A percentile compares a stretch with the other conserved stretches of the same genome.
Evolutionary conservation across 2,329 filamentous ascomycete species (phyloP).

Genomic region (Stachybotrys echinatus): DNA sequence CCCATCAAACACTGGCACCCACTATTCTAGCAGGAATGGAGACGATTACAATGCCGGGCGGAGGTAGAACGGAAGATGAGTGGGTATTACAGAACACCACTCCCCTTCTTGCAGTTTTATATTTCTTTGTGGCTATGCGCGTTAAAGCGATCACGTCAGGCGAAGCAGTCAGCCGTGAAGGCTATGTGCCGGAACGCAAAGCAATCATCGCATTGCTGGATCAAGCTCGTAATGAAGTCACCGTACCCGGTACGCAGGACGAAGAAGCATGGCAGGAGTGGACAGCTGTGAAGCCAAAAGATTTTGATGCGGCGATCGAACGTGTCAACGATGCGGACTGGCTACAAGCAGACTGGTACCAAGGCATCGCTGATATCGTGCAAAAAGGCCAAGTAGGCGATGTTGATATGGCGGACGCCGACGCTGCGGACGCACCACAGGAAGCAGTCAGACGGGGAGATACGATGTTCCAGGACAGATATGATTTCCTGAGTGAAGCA

Average conservation of each 20-base stretch:
- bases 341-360: conserved; percentile 61
- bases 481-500: conserved; percentile 64
- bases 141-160: conserved; percentile 35
- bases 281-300: conserved; percentile 40
- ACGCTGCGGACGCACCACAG: conserved; percentile 20
- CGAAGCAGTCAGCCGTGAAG: conserved; percentile 31
- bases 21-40: conserved; percentile 73
- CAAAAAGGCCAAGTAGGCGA: conserved; percentile 27
- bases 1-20: conserved; percentile 57
- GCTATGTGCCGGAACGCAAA: conserved; percentile 40
- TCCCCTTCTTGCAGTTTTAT: conserved; percentile 54
- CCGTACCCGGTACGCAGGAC: conserved; percentile 31
- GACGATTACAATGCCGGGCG: conserved; percentile 39
- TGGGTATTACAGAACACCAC: conserved; percentile 45
- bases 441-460: conserved; percentile 45
- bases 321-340: conserved; percentile 51
- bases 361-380: conserved; percentile 51
- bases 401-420: conserved; percentile 28
- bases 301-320: conserved; percentile 58
- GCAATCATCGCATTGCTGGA: conserved; percentile 38
- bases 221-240: conserved; percentile 35
- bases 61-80: conserved; percentile 39
- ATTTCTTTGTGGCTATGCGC: conserved; percentile 53
- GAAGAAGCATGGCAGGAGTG: conserved; percentile 50
- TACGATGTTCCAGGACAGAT: conserved; percentile 71